A percentile compares a stretch with the other conserved stretches of the same genome.
Evolutionary conservation across 1,139 yeast species (phyloP).

Genomic region (Yamadazyma taylorii): DNA sequence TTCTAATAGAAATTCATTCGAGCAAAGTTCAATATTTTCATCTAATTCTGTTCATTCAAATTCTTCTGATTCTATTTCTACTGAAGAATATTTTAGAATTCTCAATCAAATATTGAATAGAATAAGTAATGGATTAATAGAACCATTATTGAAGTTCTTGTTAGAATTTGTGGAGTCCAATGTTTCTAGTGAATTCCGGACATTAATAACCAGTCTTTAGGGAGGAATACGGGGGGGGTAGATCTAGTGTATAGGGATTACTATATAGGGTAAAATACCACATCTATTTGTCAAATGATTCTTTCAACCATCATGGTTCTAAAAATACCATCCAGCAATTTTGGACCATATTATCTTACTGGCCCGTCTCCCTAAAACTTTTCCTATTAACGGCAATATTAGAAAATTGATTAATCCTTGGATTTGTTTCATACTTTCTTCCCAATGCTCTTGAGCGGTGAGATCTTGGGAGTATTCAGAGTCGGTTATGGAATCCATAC

Average conservation of each 20-base stretch:
- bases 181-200: conserved; percentile 31
- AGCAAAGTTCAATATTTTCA: conserved; percentile 36
- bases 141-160: conserved; percentile 38
- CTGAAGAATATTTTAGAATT: conserved; percentile 36
- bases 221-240: no score
- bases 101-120: conserved; percentile 31
- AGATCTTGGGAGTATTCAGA: conserved; percentile 17
- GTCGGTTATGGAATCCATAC: background rate
- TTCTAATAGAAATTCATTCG: conserved; percentile 8
- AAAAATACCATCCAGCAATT: conserved; percentile 34
- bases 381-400: conserved; percentile 69
- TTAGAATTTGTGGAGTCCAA: conserved; percentile 32
- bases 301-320: no score
- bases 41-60: conserved; percentile 25
- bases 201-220: conserved; percentile 24
- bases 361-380: conserved; percentile 64
- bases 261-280: no score
- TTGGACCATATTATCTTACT: conserved; percentile 44
- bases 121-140: conserved; percentile 35
- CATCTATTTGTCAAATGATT: no score
- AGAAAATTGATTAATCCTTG: conserved; percentile 56
- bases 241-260: no score
- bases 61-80: conserved; percentile 27
- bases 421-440: conserved; percentile 66
- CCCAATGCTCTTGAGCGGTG: conserved; percentile 76